Evolutionary conservation across 306 rosid genomes (phyloP).

Genomic region (Quercus aquifolioides): DNA sequence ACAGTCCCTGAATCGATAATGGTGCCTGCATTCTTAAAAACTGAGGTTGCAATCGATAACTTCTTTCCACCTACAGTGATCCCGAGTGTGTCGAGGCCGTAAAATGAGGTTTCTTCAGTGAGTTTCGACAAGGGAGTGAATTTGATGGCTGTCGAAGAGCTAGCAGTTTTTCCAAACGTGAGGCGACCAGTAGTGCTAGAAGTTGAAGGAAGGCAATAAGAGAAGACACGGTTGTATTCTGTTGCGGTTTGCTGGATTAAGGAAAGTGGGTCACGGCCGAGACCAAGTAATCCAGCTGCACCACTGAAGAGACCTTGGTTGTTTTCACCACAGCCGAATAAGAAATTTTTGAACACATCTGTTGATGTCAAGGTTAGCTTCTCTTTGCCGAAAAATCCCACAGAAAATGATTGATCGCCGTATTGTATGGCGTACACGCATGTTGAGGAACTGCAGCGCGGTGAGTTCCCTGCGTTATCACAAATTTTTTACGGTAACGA

Average conservation of each 20-base stretch:
- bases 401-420: conserved; percentile 58
- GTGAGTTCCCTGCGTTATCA: conserved; percentile 30
- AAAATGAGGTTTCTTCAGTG: conserved; percentile 28
- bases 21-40: conserved; percentile 40
- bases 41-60: conserved; percentile 33
- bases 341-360: conserved; percentile 26
- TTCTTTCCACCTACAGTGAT: conserved; percentile 35
- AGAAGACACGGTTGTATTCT: conserved; percentile 47
- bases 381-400: conserved; percentile 53
- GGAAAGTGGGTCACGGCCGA: conserved; percentile 67
- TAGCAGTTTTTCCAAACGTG: conserved; percentile 29
- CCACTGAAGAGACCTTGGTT: conserved; percentile 58
- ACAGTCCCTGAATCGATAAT: conserved; percentile 83
- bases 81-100: conserved; percentile 41
- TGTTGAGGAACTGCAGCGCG: conserved; percentile 34
- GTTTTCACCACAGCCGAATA: conserved; percentile 77
- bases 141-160: conserved; percentile 1
- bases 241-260: conserved; percentile 56
- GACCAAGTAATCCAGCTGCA: conserved; percentile 69
- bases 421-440: conserved; percentile 52
- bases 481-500: too few relatives aligned
- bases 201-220: conserved; percentile 76
- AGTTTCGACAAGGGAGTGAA: conserved; percentile 50
- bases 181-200: conserved; percentile 52
- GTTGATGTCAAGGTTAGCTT: conserved; percentile 28